Evolutionary conservation across 2,329 filamentous ascomycete genomes (phyloP).

Genomic region (Xylaria sp.): DNA sequence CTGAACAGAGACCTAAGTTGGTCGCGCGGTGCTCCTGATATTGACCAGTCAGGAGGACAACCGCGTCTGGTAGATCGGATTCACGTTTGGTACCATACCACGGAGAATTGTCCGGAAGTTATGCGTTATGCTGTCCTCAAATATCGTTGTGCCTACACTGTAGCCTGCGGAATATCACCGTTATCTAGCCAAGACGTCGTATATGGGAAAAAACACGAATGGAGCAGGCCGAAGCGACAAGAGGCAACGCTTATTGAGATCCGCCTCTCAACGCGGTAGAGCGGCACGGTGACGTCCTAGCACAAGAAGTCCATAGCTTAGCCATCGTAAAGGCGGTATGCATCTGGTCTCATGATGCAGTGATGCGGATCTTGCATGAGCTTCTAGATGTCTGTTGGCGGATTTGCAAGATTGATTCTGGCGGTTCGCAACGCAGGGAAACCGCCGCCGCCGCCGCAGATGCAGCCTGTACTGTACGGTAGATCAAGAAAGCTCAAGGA

Average conservation of each 20-base stretch:
- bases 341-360: conserved; percentile 31
- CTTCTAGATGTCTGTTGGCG: conserved; percentile 26
- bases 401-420: conserved; percentile 16
- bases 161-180: neutral
- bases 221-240: conserved; percentile 7
- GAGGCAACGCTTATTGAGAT: conserved; percentile 8
- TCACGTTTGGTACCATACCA: neutral
- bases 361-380: conserved; percentile 35
- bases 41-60: neutral
- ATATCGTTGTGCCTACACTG: neutral
- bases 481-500: conserved; percentile 29
- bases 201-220: conserved; percentile 2
- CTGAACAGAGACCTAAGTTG: neutral
- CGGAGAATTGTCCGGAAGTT: neutral
- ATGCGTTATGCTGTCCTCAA: neutral
- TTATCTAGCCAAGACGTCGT: conserved; percentile 10
- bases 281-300: conserved; percentile 23
- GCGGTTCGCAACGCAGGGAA: conserved; percentile 21
- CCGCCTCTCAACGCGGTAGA: conserved; percentile 11
- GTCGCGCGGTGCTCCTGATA: conserved; percentile 1
- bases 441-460: conserved; percentile 16
- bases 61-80: conserved; percentile 8
- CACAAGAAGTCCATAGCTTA: conserved; percentile 12
- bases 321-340: conserved; percentile 36
- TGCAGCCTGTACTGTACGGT: conserved; percentile 28